Base-by-base conservation (phyloP, 2,329 filamentous ascomycete species). In the Colletotrichum tabaci region DNA sequence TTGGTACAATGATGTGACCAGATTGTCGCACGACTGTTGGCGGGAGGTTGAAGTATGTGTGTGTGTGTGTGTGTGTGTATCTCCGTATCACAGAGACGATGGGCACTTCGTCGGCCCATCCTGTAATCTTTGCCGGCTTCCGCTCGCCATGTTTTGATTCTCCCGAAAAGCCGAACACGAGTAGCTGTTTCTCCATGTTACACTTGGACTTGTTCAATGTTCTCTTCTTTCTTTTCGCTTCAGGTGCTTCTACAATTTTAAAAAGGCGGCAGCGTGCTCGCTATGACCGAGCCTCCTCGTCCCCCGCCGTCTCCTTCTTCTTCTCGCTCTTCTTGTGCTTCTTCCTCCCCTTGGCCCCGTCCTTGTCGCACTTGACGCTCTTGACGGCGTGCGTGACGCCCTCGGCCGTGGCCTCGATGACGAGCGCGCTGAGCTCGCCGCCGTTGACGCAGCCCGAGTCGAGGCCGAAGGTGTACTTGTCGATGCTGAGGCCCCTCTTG, bases 391-490 rank as follows among this genome's bases (percentile, higher is more conserved):
- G 80, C 61, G 75, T 79, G 63, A 84, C 76, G 8, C 78, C 80
- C 7, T 77, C 75, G 2, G 77, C 67, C 5, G 75, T 78, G 3
- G 82, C 88, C 75, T 93, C 89, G 46, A 98, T 89, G 2, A 98
- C 86, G 70, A 98, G 81, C 1, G 93, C 95, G 0, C 93, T 94
- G 74, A 99, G 84, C 73, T 90, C 86, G 1, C 91, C 91, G 13
- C 95, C 95, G 73, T 88, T 89, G 3, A 94, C 90, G 79, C 96
- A 98, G 0, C 91, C 92, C 0, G 93, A 93, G 81, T 98, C 96
- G 57, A 98, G 85, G 0, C 96, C 96, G 77, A 95, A 94, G 4
- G 92, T 93, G 81, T 94, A 97, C 60, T 88, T 86, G 61, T 89
- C 77, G 71, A 85, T 75, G 42, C 77, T 78, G 61, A 97, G 87